phyloP scores from a whole-genome alignment of 2,329 filamentous ascomycete genomes.

The Dichotomopilus funicola region DNA sequence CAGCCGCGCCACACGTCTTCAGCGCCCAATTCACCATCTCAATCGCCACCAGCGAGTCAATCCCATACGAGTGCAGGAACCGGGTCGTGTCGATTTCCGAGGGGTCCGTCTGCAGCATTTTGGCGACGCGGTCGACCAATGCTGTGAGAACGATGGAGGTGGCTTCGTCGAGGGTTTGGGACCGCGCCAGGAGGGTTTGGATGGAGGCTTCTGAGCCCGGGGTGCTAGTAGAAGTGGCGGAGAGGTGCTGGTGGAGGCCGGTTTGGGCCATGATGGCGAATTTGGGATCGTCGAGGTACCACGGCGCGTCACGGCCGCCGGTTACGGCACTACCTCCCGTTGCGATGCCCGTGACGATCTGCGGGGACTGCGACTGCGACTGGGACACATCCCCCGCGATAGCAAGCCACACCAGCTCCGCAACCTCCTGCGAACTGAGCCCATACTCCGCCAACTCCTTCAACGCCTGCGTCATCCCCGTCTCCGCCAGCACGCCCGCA shows the following conservation, averaged over 20 bases:
- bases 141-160: neutral
- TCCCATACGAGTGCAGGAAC: neutral
- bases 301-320: neutral
- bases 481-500: neutral
- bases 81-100: neutral
- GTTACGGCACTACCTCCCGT: neutral
- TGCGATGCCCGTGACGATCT: neutral
- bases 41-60: neutral
- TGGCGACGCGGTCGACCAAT: neutral
- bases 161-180: neutral
- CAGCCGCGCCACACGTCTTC: neutral
- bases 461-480: neutral
- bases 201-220: neutral
- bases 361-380: neutral
- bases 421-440: neutral
- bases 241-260: neutral
- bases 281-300: neutral
- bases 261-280: neutral
- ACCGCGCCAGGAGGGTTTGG: neutral
- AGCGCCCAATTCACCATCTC: neutral
- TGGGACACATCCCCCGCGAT: neutral
- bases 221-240: neutral
- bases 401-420: neutral
- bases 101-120: neutral
- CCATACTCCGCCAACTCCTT: neutral